Evolutionary conservation across 2,329 filamentous ascomycete species (phyloP), one percentile per base, ranked within the genome.

Genomic region (Hymenoscyphus occultus): DNA sequence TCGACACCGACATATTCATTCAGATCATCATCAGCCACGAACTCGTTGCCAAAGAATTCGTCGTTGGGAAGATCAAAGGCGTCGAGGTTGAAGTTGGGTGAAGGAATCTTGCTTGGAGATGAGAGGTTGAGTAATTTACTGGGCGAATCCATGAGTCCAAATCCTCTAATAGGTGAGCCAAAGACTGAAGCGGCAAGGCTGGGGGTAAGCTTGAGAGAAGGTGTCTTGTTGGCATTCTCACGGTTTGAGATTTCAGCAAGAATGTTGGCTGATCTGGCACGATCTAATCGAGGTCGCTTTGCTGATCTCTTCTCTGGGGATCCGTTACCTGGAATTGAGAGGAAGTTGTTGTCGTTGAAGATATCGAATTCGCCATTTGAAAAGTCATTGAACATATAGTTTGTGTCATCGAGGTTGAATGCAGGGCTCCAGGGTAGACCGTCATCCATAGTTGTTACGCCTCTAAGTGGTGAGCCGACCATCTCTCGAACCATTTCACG

Each of bases 401-500:
- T 79, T 64, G 83, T 85, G 19, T 89, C 85, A 60, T 90, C 87
- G 2, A 90, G 78, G 60, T 84, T 81, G 74, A 90, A 87, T n/a
- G 85, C 84, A 3, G 88, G 86, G 70, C 88, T 90, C 83, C 87
- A 90, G 3, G 84, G 84, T 56, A 62, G 22, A 19, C 80, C 77
- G 39, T 86, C 84, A 16, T 82, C 79, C 59, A 86, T 76, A 69
- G 80, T 79, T 67, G 80, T 81, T 56, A 83, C 73, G 57, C 75
- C 83, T 71, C 86, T 86, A 61, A 86, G 83, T 16, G 92, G 92
- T 5, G 92, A 95, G 64, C 92, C 91, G 56, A 96, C 86, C 81
- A 97, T 86, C 70, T 91, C 85, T 66, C 85, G 84, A 68, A 98
- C 92, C 70, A 87, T 89, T 73, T 94, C 89, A 63, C 94, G 90